A percentile compares a stretch with the other conserved stretches of the same genome.
These are phyloP conservation scores for Ganoderma leucocontextum DNA, from an alignment of 1,284 basidiomycete genomes.

Conservation along the genomic window DNA sequence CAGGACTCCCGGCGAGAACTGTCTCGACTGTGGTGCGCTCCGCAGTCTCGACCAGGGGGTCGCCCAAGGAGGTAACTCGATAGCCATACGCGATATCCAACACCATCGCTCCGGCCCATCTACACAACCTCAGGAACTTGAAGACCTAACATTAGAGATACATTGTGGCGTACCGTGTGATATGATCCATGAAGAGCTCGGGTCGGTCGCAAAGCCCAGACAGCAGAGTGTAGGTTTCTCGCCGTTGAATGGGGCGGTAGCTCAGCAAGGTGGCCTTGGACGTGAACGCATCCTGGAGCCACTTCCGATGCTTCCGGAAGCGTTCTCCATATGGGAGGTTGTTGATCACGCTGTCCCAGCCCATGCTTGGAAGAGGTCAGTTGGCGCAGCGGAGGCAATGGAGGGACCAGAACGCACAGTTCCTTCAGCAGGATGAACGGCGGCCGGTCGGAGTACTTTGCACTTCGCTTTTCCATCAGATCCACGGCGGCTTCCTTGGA, in stretches of 20 bases:
- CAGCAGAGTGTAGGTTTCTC: constrained; percentile 39
- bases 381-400: not conserved
- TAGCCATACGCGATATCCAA: constrained; percentile 39
- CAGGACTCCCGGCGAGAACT: constrained; percentile 34
- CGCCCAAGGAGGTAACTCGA: constrained; percentile 32
- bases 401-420: constrained; percentile 32
- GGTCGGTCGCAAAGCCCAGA: constrained; percentile 35
- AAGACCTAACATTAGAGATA: not conserved
- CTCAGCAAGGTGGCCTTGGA: constrained; percentile 30
- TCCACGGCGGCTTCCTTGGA: constrained; percentile 46
- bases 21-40: constrained; percentile 34
- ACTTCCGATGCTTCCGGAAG: constrained; percentile 43
- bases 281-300: constrained; percentile 41
- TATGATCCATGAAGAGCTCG: constrained; percentile 35
- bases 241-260: constrained; percentile 38
- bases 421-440: constrained; percentile 39
- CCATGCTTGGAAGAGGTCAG: constrained; percentile 31
- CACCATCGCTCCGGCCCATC: constrained; percentile 35
- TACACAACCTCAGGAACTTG: constrained; percentile 9
- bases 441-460: constrained; percentile 50
- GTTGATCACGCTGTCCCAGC: constrained; percentile 36
- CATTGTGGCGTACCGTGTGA: constrained; percentile 35
- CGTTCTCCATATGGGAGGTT: constrained; percentile 39
- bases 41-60: constrained; percentile 33
- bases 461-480: constrained; percentile 51